Conservation (phyloP, 2,329 filamentous ascomycete species). For the Alternaria novae-zelandiae region DNA sequence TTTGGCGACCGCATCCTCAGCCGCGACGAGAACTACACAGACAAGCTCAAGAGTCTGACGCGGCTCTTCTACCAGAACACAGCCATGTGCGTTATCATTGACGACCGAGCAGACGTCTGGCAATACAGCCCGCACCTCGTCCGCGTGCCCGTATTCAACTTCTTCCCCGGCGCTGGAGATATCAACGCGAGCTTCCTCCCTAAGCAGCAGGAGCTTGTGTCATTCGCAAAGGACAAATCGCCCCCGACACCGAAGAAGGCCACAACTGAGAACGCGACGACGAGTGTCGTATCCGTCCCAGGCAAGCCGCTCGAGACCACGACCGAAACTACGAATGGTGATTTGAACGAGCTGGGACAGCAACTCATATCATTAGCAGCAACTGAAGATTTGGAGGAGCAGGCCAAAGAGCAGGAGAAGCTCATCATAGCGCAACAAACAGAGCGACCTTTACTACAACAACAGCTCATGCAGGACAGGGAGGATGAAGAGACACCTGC, state of each 20-base stretch:
- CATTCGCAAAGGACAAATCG: constrained; percentile 29
- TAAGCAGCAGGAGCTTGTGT: constrained; percentile 62
- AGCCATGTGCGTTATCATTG: constrained; percentile 99
- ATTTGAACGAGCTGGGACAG: constrained; percentile 70
- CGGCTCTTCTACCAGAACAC: constrained; percentile 95
- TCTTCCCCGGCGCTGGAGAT: constrained; percentile 97
- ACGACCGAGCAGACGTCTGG: constrained; percentile 97
- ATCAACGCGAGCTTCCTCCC: constrained; percentile 98
- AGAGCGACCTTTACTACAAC: constrained; percentile 86
- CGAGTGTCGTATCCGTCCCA: constrained; percentile 23
- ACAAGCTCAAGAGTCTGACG: constrained; percentile 87
- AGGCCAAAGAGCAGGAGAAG: constrained; percentile 86
- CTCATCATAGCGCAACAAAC: constrained; percentile 86
- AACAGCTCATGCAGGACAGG: constrained; percentile 89
- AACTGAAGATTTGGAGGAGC: constrained; percentile 74
- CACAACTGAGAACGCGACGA: constrained; percentile 20
- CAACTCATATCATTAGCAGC: constrained; percentile 77
- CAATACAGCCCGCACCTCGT: constrained; percentile 90
- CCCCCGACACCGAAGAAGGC: constrained; percentile 21
- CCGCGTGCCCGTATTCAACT: constrained; percentile 94
- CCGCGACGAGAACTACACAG: constrained; percentile 93
- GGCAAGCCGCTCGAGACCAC: constrained; percentile 30
- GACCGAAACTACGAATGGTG: constrained; percentile 46
- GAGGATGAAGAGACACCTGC: constrained; percentile 69
- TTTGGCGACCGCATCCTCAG: constrained; percentile 96